Conservation (phyloP, 176 grass and related monocot genomes). For the Zoysia pacifica region DNA sequence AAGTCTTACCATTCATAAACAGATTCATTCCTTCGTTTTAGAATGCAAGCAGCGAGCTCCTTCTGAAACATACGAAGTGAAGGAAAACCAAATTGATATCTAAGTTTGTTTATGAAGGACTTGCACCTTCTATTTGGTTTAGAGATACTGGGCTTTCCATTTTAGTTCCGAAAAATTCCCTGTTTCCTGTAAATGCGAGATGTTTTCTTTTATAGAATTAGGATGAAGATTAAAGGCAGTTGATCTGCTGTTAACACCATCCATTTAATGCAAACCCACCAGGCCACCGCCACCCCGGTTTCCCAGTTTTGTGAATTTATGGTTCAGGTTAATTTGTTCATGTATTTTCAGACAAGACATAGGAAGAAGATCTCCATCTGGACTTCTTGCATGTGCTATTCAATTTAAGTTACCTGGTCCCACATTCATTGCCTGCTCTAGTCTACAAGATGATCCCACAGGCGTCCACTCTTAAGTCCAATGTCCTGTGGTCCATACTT, state of each 20-base stretch:
- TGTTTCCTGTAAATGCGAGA: background rate
- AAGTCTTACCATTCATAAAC: background rate
- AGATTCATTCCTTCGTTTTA: background rate
- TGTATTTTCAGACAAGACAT: background rate
- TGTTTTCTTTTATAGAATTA: background rate
- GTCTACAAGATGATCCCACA: background rate
- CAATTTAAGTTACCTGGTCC: background rate
- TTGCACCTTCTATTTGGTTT: background rate
- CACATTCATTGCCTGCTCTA: background rate
- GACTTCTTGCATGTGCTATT: background rate
- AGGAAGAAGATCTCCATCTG: background rate
- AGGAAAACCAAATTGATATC: background rate
- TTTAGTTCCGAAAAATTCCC: background rate
- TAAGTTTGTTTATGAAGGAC: background rate
- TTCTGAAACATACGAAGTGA: background rate
- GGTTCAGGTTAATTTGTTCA: background rate
- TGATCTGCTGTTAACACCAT: background rate
- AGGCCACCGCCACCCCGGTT: background rate
- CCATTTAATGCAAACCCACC: background rate
- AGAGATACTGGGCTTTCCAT: background rate
- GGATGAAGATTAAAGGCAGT: background rate
- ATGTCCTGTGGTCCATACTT: background rate
- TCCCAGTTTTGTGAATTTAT: background rate
- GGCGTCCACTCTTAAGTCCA: background rate
- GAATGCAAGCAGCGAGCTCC: background rate